Base-by-base conservation (phyloP, 2,329 filamentous ascomycete species). In the Lasiodiplodia sp. region DNA sequence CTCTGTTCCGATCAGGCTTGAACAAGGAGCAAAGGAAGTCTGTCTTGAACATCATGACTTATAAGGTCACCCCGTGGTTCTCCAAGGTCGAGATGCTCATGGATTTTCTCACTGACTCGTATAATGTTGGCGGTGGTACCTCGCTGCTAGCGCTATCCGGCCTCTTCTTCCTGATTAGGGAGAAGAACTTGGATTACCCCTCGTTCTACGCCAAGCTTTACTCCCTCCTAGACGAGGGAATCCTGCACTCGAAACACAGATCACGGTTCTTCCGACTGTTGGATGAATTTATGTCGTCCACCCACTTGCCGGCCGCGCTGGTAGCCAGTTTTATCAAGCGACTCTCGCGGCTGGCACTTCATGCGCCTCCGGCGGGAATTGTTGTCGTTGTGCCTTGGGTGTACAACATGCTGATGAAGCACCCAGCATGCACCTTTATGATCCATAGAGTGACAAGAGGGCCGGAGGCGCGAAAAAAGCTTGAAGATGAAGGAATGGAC, bases 321-420 rank as follows among this genome's bases (percentile, higher is more conserved):
- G 92, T 99, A 2, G 95, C 96, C 14, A 97, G 94, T 80, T 99
- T 99, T 81, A 90, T 99, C 83, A 99, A 99, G 82, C 88, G 93
- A n/a, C 86, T 99, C 10, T 89, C 94, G 3, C 87, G 95, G 65
- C 85, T 98, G 47, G 88, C 92, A 18, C 86, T 99, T n/a, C 90
- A 92, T 75, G 94, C 93, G 0, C 95, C 96, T 2, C 96, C 96
- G 2, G 90, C 92, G 40, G 94, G 93, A 37, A 91, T 98, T 66
- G 94, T 98, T 18, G 91, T 90, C 66, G 90, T 97, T 56, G 86
- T 98, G 11, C 96, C 96, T 0, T 97, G 93, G 90, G 90, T 95
- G 64, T 99, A 99, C 84, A 99, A 99, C 80, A 87, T 97, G 73
- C 87, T 99, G 78, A 96, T 93, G 80, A 88, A 87, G 72, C 96